A percentile compares a stretch with the other conserved stretches of the same genome.
Evolutionary conservation across 441 rosid genomes (phyloP).

Genomic region (Metrosideros polymorpha): DNA sequence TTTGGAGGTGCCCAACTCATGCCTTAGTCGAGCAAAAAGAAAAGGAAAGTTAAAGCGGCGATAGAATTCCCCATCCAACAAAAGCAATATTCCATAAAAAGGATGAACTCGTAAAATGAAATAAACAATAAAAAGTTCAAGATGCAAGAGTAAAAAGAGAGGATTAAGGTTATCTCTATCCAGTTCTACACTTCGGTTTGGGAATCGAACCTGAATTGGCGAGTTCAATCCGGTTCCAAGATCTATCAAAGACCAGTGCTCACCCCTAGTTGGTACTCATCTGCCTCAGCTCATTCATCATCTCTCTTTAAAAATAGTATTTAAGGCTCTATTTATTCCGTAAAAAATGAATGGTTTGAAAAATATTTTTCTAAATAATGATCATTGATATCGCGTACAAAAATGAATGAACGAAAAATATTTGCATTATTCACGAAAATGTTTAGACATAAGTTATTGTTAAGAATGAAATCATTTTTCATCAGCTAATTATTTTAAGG

Average conservation of each 20-base stretch:
- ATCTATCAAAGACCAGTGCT: fast-evolving
- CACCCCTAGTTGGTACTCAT: too few relatives aligned
- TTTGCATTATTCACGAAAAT: too few relatives aligned
- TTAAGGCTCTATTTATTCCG: too few relatives aligned
- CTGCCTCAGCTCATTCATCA: too few relatives aligned
- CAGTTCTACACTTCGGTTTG: fast-evolving
- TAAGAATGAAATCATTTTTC: too few relatives aligned
- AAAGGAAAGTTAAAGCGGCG: background rate
- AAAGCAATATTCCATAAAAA: background rate
- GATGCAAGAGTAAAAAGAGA: background rate
- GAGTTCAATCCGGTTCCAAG: background rate
- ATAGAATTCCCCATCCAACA: fast-evolving
- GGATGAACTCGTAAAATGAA: background rate
- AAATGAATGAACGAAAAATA: too few relatives aligned
- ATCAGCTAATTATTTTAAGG: too few relatives aligned
- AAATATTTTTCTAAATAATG: too few relatives aligned
- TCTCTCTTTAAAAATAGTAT: too few relatives aligned
- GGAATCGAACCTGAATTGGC: fast-evolving
- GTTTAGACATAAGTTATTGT: too few relatives aligned
- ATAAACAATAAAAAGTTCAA: fast-evolving
- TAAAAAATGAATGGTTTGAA: too few relatives aligned
- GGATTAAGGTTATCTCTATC: background rate
- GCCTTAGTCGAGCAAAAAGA: background rate
- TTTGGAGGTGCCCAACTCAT: background rate
- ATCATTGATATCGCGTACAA: too few relatives aligned